Evolutionary conservation across 208 protist genomes (phyloP), one percentile per base, ranked within the genome.

Genomic region (Angomonas desouzai): DNA sequence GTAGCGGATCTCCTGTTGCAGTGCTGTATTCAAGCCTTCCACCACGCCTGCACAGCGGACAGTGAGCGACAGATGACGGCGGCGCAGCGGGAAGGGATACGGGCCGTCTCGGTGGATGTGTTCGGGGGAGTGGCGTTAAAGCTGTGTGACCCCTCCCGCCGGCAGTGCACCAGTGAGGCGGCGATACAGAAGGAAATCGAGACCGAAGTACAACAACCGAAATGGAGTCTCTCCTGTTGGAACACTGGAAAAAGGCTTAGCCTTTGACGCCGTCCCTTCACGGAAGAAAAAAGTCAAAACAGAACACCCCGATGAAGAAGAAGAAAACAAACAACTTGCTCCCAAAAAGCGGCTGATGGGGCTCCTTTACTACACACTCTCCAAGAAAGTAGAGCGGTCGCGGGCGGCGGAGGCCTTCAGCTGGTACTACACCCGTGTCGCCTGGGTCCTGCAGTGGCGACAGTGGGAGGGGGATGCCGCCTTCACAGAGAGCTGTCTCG

Each of bases 1-100:
- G 83, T 49, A 1, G 90, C 87, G 2, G 87, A 96, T 61, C 25
- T 79, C 16, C 67, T 96, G 34, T 70, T 93, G 55, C 90, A 79
- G 36, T 61, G 49, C 3, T 55, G 79, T 1, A 71, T 96, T 22
- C 55, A 79, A 18, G 48, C 56, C 10, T 62, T 92, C 32, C 59
- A 70, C 4, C 76, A 85, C 22, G 49, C 60, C 18, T 74, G 68
- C 22, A 72, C 81, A 23, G 60, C 53, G 22, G 43, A 51, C 0
- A 18, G 23, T 22, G 47, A 3, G n/a, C 30, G 28, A n/a, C 28
- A 34, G 20, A 29, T 61, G 6, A 34, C 47, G 6, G 32, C 56
- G 1, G 33, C 73, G 22, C 33, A 47, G 23, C 49, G 57, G 1
- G 74, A 85, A 25, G 56, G 45, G 30, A 56, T 82, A 48, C 82